Evolutionary conservation across 345 rosid species (phyloP), one percentile per base, ranked within the genome.

Genomic region (Mallotus nudiflorus): DNA sequence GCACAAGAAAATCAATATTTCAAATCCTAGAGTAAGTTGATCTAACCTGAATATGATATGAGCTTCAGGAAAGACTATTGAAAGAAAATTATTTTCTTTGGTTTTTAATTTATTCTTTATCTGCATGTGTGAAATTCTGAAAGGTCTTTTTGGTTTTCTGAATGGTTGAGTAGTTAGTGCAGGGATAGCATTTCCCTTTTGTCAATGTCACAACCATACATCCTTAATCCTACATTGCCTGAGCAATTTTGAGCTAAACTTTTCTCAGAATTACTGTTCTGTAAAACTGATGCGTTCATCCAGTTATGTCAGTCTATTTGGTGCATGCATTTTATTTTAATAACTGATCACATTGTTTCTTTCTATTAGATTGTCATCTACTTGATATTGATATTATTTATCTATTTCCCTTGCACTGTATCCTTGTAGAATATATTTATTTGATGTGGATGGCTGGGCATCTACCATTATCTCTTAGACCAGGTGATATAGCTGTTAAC

Each of bases 1-100:
- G 84, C 99, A 95, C 88, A 90, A 92, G 86, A 95, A 95, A 85
- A 92, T 95, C 68, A 95, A 95, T 67, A 90, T 95, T 64, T 92
- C 97, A 33, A 89, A 95, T 82, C 85, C 97, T 72, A 87, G 99
- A 89, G 99, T 95, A 78, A 90, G 99, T 85, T 33, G 29, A 57
- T 68, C 39, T 46, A 13, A 52, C 53, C 56, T 39, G 19, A 29
- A 45, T 12, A 6, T 35, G 46, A 13, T 19, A 16, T 44, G 16
- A 45, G 56, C 40, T 2, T 31, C 48, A 49, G 58, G 62, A 15
- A 56, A 25, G 33, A 42, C 61, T 62, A 0, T 35, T 33, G 13
- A n/a, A n/a, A n/a, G n/a, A n/a, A n/a, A n/a, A n/a, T n/a, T n/a
- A n/a, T n/a, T n/a, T n/a, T n/a, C n/a, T n/a, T n/a, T n/a, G n/a